Evolutionary conservation across 331 rosid genomes (phyloP), one percentile per base, ranked within the genome.

Genomic region (Malus hybrid): DNA sequence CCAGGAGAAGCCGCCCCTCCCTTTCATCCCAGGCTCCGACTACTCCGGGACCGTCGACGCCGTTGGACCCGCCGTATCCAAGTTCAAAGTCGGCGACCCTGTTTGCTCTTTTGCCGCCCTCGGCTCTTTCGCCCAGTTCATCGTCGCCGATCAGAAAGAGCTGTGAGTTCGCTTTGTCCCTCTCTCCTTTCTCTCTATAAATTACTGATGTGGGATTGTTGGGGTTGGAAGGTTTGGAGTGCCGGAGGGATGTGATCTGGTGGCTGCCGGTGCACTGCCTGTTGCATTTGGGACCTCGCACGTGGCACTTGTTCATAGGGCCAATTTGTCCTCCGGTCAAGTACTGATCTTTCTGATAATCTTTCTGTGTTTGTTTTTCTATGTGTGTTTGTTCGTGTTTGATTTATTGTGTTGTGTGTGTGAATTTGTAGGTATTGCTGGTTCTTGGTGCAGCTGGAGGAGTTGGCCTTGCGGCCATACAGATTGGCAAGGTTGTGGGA

Each of bases 371-470:
- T 12, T 74, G 9, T 72, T 69, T 57, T 70, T 63, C 14, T 81
- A 48, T 75, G n/a, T n/a, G 36, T 75, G 20, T 26, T 44, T 56
- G 72, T 12, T 72, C 19, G 52, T 26, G 68, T 24, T 7, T 15
- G 4, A 9, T n/a, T 36, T 36, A 9, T 39, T 39, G 44, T 39
- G 19, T 34, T 5, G 22, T 30, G 57, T 24, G 39, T 74, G 0
- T 55, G 63, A 55, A 33, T 53, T 71, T 80, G 55, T 72, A 93
- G 98, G 98, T 94, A 20, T 79, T 94, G 85, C 72, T 94, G 83
- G 96, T 94, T 75, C 92, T 94, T 70, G 99, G 97, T 76, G 99
- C 97, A 5, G 97, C 97, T 26, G 97, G 99, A 33, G 99, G 97
- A 13, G 99, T 92, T 39, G 97, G 99, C 58, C 87, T 94, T 78